Percentiles rank a stretch among this genome's conserved stretches.
Evolutionary conservation across 306 rosid species (phyloP).

Genomic region (Ammopiptanthus mongolicus): DNA sequence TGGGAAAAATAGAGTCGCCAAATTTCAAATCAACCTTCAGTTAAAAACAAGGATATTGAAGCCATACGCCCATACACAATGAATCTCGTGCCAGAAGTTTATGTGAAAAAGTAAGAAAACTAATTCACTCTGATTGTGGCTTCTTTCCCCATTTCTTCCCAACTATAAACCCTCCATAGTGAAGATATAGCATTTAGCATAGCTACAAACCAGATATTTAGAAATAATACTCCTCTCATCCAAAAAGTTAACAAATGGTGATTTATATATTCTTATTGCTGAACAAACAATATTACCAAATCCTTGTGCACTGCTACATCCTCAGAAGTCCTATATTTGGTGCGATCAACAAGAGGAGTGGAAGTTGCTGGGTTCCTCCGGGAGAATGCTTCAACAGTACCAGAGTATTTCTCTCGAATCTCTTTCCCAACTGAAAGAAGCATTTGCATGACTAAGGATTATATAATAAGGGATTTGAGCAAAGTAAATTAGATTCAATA

Average conservation of each 20-base stretch:
- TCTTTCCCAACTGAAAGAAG: constrained; percentile 75
- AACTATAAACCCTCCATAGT: not conserved
- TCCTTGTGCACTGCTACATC: constrained; percentile 52
- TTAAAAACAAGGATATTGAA: not conserved
- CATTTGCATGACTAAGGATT: constrained; percentile 27
- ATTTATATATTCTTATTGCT: constrained; percentile 2
- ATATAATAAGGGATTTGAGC: constrained; percentile 11
- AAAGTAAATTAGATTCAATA: constrained; percentile 15
- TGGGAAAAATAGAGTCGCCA: not conserved
- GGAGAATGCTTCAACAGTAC: constrained; percentile 78
- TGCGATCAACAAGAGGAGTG: constrained; percentile 61
- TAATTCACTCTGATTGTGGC: not conserved
- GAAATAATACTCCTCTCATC: not conserved
- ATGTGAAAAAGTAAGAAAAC: not conserved
- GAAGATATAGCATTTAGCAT: not conserved
- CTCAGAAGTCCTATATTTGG: constrained; percentile 60
- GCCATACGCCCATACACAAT: not conserved
- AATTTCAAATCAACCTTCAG: not conserved
- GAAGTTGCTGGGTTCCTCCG: constrained; percentile 57
- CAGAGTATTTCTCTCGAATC: constrained; percentile 78
- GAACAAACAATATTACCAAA: constrained; percentile 46
- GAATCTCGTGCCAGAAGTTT: not conserved
- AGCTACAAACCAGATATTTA: not conserved
- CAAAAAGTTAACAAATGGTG: not conserved
- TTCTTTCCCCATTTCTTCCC: not conserved